Conservation (phyloP, 2,329 filamentous ascomycete species). For the Paracamarosporium sp. region DNA sequence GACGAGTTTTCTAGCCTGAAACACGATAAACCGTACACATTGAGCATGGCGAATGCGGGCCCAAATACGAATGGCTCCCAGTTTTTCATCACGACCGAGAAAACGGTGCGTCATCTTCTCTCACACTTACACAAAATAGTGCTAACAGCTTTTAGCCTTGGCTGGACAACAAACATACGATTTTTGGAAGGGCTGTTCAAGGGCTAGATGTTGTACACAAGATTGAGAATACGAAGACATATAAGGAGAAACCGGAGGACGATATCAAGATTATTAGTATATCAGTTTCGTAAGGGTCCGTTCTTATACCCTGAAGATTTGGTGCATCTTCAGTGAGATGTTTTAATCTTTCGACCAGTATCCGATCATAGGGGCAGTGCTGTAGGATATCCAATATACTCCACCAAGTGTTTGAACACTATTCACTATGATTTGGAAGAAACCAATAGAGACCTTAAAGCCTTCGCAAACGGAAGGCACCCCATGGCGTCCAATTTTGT, state of each 20-base stretch:
- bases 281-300: conserved; percentile 35
- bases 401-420: too few species aligned
- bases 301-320: not conserved
- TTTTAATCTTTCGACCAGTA: not conserved
- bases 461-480: too few species aligned
- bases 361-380: too few species aligned
- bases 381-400: too few species aligned
- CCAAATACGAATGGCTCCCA: conserved; percentile 95
- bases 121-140: not conserved
- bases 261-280: conserved; percentile 98
- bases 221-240: conserved; percentile 89
- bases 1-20: conserved; percentile 91
- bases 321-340: not conserved
- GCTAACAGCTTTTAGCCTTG: conserved; percentile 68
- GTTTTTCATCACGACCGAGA: conserved; percentile 98
- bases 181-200: conserved; percentile 89
- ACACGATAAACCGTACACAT: conserved; percentile 94
- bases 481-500: too few species aligned
- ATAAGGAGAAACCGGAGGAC: conserved; percentile 92
- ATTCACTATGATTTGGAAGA: too few species aligned
- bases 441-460: too few species aligned
- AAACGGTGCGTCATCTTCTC: conserved; percentile 70
- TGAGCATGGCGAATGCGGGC: conserved; percentile 98
- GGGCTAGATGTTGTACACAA: conserved; percentile 94
- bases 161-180: conserved; percentile 95